Base-by-base conservation (phyloP, 2,329 filamentous ascomycete genomes). In the Penicillium sp. region DNA sequence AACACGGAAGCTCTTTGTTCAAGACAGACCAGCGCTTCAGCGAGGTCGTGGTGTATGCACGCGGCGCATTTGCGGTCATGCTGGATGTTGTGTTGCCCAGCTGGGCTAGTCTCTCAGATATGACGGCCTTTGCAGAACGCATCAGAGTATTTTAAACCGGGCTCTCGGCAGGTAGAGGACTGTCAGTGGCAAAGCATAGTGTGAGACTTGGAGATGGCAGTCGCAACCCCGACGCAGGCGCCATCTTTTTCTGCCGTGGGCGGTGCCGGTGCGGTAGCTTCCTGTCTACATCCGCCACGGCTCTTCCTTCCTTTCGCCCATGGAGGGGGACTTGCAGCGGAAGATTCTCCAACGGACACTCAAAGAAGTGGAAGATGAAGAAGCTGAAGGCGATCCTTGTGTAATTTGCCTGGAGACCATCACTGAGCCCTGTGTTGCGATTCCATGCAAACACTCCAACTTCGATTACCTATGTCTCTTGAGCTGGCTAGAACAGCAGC, bases 401-500 rank as follows among this genome's bases (percentile, higher is more conserved):
- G 90, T 95, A 58, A 94, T 97, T 70, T 97, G 92, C 71, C 84
- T 96, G 55, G 88, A 93, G 51, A 67, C 75, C 48, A 79, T 96
- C 65, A 83, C 84, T 9, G 89, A 94, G 63, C 75, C 83, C 47
- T 90, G 88, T 57, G 78, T 86, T 46, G 83, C 89, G 7, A 75
- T 81, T 18, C 91, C 92, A 7, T 97, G 92, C 76, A 81, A 83
- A 39, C 92, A 97, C 75, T 74, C 78, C 52, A 84, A 85, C 61
- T 96, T 95, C 69, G 91, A 96, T 76, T 95, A 91, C 66, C 70
- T 90, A 12, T 97, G 92, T 70, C 81, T 96, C 6, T 74, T 86
- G 21, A 91, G 81, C 72, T 96, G 93, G 92, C 77, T 95, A 5
- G 81, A 90, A 61, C 79, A 88, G 58, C 82, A 83, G 9, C 78